These are phyloP conservation scores for Linderina pennispora DNA, from an alignment of 192 early-diverging fungal genomes.

Conservation along the genomic window DNA sequence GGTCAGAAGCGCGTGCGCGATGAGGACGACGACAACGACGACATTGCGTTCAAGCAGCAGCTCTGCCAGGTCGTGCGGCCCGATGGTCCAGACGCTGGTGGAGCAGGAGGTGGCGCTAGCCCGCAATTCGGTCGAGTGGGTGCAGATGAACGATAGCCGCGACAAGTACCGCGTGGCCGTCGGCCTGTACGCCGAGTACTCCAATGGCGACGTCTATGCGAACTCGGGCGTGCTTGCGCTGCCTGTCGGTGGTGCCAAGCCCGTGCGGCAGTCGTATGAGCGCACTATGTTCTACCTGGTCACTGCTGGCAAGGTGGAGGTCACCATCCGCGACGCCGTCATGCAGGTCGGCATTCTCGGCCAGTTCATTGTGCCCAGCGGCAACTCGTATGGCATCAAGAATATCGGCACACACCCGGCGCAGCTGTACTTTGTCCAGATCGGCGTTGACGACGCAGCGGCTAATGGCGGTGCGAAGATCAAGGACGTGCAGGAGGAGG, in stretches of 20 bases:
- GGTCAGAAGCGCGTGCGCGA: constrained; percentile 8
- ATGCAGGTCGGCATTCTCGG: constrained; percentile 30
- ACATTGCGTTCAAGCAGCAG: constrained; percentile 15
- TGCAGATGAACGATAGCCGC: constrained; percentile 2
- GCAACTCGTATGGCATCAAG: constrained; percentile 29
- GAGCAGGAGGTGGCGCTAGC: constrained; percentile 18
- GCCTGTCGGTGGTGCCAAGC: constrained; percentile 29
- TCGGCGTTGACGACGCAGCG: too few relatives aligned
- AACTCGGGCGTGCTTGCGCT: constrained; percentile 18
- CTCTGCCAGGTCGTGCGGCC: constrained; percentile 4
- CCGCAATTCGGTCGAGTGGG: constrained; percentile 30
- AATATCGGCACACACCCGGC: constrained; percentile 42
- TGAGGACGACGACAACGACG: constrained; percentile 28
- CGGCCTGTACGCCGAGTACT: constrained; percentile 11
- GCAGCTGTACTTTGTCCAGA: constrained; percentile 32
- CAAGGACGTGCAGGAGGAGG: too few relatives aligned
- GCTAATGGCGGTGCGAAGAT: too few relatives aligned
- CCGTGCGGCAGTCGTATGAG: constrained; percentile 10
- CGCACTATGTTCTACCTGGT: constrained; percentile 26
- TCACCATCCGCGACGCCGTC: constrained; percentile 14
- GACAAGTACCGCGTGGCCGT: constrained; percentile 23
- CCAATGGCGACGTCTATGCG: constrained; percentile 8
- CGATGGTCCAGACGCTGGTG: constrained; percentile 9
- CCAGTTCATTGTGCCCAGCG: constrained; percentile 28
- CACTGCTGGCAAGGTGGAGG: constrained; percentile 32